phyloP scores from a whole-genome alignment of 768 basidiomycete species.

The Dioszegia crocea region DNA sequence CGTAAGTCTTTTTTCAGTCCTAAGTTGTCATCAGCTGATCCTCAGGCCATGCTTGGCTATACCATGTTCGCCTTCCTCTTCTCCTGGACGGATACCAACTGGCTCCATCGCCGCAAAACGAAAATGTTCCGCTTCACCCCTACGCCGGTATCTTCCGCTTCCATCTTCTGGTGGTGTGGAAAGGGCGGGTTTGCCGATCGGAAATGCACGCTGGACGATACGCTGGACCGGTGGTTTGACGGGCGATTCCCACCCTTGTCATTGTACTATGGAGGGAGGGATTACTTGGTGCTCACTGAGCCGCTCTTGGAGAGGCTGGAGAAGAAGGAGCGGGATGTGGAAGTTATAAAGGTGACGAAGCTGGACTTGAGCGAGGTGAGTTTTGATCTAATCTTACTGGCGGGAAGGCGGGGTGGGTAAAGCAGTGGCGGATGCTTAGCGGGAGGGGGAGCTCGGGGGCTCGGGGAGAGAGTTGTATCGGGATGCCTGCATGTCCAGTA shows the following conservation, averaged over 20 bases:
- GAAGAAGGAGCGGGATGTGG: slow-evolving; percentile 52
- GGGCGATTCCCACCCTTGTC: slow-evolving; percentile 54
- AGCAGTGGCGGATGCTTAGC: no score
- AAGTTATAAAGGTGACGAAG: slow-evolving; percentile 53
- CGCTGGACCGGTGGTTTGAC: slow-evolving; percentile 54
- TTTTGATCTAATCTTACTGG: neutral
- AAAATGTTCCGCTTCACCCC: slow-evolving; percentile 59
- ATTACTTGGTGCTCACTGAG: slow-evolving; percentile 54
- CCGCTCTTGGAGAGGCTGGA: slow-evolving; percentile 54
- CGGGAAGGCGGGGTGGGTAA: no score
- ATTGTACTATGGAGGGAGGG: slow-evolving; percentile 53
- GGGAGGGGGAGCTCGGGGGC: no score
- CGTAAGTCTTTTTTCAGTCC: slow-evolving; percentile 24
- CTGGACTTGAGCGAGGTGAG: slow-evolving; percentile 52
- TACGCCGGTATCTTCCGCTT: slow-evolving; percentile 53
- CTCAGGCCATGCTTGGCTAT: slow-evolving; percentile 50
- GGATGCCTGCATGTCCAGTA: no score
- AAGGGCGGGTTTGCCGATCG: slow-evolving; percentile 53
- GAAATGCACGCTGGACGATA: slow-evolving; percentile 51
- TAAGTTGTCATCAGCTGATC: neutral
- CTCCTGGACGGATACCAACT: slow-evolving; percentile 56
- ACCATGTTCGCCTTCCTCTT: slow-evolving; percentile 56
- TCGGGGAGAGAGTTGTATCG: no score
- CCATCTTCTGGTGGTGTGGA: slow-evolving; percentile 55
- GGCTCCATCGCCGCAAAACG: slow-evolving; percentile 54